Conservation (phyloP, 176 grass and related monocot species). For the Avena eriantha region DNA sequence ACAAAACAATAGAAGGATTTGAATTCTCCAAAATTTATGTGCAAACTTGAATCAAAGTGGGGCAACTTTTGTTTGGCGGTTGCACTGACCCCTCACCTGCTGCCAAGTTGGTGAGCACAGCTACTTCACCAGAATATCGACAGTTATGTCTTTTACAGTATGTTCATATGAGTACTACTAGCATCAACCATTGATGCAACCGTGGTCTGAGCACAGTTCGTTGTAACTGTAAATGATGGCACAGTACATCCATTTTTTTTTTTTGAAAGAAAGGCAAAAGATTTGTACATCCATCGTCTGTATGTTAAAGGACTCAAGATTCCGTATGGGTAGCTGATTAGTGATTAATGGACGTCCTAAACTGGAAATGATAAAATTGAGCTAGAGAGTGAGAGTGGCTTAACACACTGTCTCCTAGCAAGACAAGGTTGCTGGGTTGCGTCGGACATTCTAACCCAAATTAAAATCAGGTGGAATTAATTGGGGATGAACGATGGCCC, state of each 20-base stretch:
- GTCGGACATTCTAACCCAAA: slow-evolving; percentile 8
- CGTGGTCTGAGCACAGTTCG: neutral
- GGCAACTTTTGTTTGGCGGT: neutral
- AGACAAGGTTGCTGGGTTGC: slow-evolving; percentile 2
- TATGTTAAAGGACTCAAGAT: neutral
- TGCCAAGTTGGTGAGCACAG: neutral
- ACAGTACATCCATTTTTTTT: neutral
- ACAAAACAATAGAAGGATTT: too few relatives aligned
- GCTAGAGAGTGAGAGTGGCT: neutral
- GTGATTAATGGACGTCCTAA: neutral
- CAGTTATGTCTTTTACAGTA: neutral
- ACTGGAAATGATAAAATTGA: neutral
- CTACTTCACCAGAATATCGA: neutral
- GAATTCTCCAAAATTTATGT: too few relatives aligned
- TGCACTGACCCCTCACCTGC: neutral
- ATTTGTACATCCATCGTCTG: neutral
- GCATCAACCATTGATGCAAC: neutral
- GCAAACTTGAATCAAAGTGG: too few relatives aligned
- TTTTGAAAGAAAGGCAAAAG: too few relatives aligned
- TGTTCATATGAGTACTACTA: neutral
- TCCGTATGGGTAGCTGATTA: neutral
- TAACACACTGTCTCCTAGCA: neutral
- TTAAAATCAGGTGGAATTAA: slow-evolving; percentile 12
- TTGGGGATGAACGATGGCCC: neutral
- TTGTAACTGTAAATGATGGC: neutral